These are phyloP conservation scores for Cercospora sp. DNA, from an alignment of 2,329 filamentous ascomycete species.

Conservation along the genomic window DNA sequence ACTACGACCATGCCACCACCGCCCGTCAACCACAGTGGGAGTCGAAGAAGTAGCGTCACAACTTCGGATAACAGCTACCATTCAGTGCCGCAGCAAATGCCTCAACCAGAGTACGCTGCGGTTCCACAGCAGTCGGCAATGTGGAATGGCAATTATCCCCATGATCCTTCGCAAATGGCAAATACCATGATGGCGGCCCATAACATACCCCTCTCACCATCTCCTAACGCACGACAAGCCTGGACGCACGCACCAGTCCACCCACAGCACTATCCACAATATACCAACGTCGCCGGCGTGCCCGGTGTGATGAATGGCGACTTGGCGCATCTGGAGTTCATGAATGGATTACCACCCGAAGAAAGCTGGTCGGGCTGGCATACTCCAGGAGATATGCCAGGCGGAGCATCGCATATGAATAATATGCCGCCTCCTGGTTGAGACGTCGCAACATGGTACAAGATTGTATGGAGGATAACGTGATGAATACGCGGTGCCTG, in stretches of 20 bases:
- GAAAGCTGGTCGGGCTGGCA: constrained; percentile 30
- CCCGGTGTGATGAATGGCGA: constrained; percentile 20
- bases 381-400: constrained; percentile 3
- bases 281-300: constrained; percentile 19
- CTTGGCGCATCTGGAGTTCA: constrained; percentile 19
- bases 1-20: constrained; percentile 25
- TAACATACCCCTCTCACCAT: constrained; percentile 3
- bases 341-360: constrained; percentile 24
- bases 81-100: constrained; percentile 11
- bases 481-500: not conserved
- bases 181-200: constrained; percentile 19
- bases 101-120: constrained; percentile 21
- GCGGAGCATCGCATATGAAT: not conserved
- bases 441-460: not conserved
- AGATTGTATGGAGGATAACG: not conserved
- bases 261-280: constrained; percentile 16
- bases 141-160: constrained; percentile 12
- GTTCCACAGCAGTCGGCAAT: constrained; percentile 20
- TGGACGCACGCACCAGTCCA: constrained; percentile 22
- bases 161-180: not conserved
- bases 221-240: constrained; percentile 12
- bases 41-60: constrained; percentile 20
- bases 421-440: not conserved
- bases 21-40: constrained; percentile 4
- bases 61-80: constrained; percentile 13